Base-by-base conservation (phyloP, 2,329 filamentous ascomycete genomes). In the Coniochaeta sp. region DNA sequence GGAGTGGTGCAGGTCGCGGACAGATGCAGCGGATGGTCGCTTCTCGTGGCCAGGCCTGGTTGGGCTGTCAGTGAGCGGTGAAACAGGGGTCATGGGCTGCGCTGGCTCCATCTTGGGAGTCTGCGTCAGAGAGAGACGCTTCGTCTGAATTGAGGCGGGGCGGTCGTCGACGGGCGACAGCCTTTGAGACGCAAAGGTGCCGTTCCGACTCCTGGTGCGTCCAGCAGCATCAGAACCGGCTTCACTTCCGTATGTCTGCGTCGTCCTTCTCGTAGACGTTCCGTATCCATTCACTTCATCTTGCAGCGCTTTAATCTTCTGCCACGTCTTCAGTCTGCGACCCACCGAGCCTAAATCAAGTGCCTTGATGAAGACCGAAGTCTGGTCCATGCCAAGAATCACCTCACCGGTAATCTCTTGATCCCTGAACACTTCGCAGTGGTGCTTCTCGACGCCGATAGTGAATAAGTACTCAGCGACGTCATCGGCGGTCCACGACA, bases 351-450 rank as follows among this genome's bases (percentile, higher is more conserved):
- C 93, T 65, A 98, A 81, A 66, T 97, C 91, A 67, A 97, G 96
- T 55, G 95, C 93, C 71, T 96, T 96, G 78, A 98, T 88, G 72
- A 97, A 96, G 17, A 98, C 81, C 42, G 95, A 96, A 60, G 91
- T 90, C 75, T 97, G 93, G 68, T 97, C 92, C 91, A 98, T 96
- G 58, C 90, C 91, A 58, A 99, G 77, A 42, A 99, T 77, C 4
- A 98, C 93, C 68, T 98, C 93, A 56, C 95, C 95, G 2, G 90
- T 88, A 61, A 99, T 98, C 72, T 99, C 95, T 73, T 99, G 93
- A 69, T 98, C 93, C 66, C 89, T 82, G 69, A 99, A 99, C 3
- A 98, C 90, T 65, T 96, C 89, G 70, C 95, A 99, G 67, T 98
- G 93, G 66, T 88, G 87, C 68, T 88, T 86, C 72, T 98, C 93